Evolutionary conservation across 2,329 filamentous ascomycete species (phyloP), one percentile per base, ranked within the genome.

Genomic region (Mollisiaceae sp.): DNA sequence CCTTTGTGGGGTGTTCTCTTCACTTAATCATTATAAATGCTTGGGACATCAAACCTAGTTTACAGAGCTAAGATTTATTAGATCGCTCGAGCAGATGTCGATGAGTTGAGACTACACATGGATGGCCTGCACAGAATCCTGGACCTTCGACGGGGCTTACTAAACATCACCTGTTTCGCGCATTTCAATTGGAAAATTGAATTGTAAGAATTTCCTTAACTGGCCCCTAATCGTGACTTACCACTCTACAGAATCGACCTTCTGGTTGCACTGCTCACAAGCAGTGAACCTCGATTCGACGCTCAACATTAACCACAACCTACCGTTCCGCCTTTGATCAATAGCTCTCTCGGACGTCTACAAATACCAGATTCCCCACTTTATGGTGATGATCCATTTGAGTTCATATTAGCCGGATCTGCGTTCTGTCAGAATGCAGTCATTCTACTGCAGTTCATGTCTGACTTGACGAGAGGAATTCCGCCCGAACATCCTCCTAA

Each of bases 151-250:
- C 45, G 47, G 0, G 59, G 59, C 6, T 39, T 35, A 15, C 38
- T n/a, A 18, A 35, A 41, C 55, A 35, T 62, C 18, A 55, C 50
- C 55, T 54, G 50, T 9, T 43, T 62, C 11, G 55, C 43, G 35
- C 60, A 56, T 12, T 62, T 56, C 55, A 56, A 50, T 24, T 62
- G 60, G 60, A 62, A 62, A 15, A 56, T 62, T 8, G 36, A 32
- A n/a, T 15, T 62, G 60, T 62, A 36, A 62, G 60, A 22, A 50
- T 8, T 8, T 45, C 39, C 14, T n/a, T 18, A 4, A n/a, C 20
- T 15, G 2, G n/a, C n/a, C 32, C 20, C 24, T n/a, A 12, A n/a
- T 14, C 27, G 3, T 41, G 18, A 24, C 22, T 58, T 14, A 22
- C 35, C 15, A 22, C 14, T 35, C 27, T 2, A 11, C 20, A 56